Base-by-base conservation (phyloP, 2,329 filamentous ascomycete genomes). In the Colletotrichum coccodes region DNA sequence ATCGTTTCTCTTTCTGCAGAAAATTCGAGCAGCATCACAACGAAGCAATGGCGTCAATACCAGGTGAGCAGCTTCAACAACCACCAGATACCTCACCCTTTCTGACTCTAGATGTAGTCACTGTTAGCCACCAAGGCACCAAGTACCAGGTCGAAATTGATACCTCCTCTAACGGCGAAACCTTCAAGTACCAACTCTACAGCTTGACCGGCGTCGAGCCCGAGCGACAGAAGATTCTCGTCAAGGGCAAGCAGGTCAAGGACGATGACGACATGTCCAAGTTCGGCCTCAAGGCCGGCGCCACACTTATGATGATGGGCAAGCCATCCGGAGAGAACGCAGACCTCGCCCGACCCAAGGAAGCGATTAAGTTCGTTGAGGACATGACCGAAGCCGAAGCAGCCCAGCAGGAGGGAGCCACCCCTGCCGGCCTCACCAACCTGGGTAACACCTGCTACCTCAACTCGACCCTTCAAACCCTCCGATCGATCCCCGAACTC, bases 381-480 rank as follows among this genome's bases (percentile, higher is more conserved):
- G 96, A 99, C 79, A 98, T 99, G 95, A 97, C 94, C 30, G 95
- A 97, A 78, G 95, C 94, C 34, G 95, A 98, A 80, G 89, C 91
- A 60, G 95, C 96, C 26, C 90, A 91, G 79, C 89, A 92, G 77
- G 92, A 91, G 68, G 94, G 94, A 67, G 95, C 95, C 54, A 95
- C 88, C 52, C 96, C 97, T 2, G 92, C 95, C 64, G 96, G 96
- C 53, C 84, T 99, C 70, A 88, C 92, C 78, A 99, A 99, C 77
- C 85, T 98, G 70, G 96, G 97, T 74, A 99, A 99, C 81, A 99
- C 97, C 4, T 99, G 96, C 84, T 99, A 99, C 79, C 90, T 98
- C 76, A 99, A 99, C 85, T 96, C 96, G 57, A 97, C 95, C 0
- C 86, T 99, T n/a, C 97, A 99, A 80, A 92, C 94, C 4, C 84